Evolutionary conservation across 495 filamentous ascomycete genomes (phyloP).

Genomic region (Penicillium soppii): DNA sequence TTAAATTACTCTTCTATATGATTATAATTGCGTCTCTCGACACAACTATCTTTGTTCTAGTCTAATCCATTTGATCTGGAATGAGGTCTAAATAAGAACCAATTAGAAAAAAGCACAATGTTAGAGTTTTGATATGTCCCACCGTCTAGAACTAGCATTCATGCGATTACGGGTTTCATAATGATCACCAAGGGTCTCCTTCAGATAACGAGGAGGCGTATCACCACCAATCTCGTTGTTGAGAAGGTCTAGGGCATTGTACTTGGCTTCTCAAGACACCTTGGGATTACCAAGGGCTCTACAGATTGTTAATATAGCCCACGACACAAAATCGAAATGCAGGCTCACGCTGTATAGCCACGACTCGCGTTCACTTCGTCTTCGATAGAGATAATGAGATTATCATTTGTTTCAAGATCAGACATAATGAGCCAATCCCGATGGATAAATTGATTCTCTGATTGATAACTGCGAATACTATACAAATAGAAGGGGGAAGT

Average conservation of each 20-base stretch:
- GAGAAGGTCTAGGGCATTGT: conserved; percentile 40
- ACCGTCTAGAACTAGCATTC: conserved; percentile 20
- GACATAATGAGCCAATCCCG: no score
- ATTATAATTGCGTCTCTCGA: no score
- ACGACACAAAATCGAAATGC: neutral
- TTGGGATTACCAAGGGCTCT: conserved; percentile 44
- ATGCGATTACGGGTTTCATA: conserved; percentile 12
- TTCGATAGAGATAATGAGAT: conserved; percentile 17
- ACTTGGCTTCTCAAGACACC: conserved; percentile 40
- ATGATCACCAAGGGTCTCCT: conserved; percentile 3
- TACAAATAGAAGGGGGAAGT: no score
- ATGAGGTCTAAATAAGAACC: no score
- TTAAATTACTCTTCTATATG: no score
- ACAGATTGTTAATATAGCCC: neutral
- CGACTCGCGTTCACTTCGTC: conserved; percentile 24
- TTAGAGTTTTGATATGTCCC: no score
- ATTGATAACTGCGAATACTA: no score
- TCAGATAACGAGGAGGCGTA: conserved; percentile 13
- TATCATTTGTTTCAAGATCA: conserved; percentile 10
- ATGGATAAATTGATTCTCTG: no score
- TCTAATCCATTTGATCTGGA: no score
- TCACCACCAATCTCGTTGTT: conserved; percentile 25
- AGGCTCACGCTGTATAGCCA: conserved; percentile 25
- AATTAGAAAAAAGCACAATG: no score
- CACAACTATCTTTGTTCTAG: no score